Evolutionary conservation across 306 rosid genomes (phyloP).

Genomic region (Dryas drummondii): DNA sequence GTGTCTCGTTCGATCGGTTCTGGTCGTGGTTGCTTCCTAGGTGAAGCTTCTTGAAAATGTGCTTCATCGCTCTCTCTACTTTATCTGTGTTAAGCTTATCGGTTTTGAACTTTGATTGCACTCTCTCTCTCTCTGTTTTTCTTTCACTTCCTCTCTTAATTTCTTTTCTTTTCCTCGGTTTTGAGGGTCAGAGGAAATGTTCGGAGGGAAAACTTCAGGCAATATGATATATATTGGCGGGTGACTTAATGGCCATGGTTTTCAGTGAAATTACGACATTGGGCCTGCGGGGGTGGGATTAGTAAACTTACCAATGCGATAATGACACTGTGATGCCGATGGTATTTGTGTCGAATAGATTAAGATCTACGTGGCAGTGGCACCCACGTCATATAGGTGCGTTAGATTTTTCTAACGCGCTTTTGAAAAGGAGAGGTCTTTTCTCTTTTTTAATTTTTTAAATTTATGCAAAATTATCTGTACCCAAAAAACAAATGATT

Average conservation of each 20-base stretch:
- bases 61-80: conserved; percentile 53
- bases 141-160: not conserved
- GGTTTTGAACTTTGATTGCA: not conserved
- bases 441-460: not conserved
- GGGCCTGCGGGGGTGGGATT: conserved; percentile 11
- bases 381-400: not conserved
- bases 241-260: not conserved
- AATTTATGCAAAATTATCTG: too few relatives aligned
- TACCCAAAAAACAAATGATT: too few relatives aligned
- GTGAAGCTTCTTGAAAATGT: conserved; percentile 99
- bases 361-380: conserved; percentile 27
- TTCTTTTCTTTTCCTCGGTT: not conserved
- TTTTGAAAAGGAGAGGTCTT: not conserved
- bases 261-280: conserved; percentile 29
- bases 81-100: not conserved
- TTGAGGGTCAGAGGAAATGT: conserved; percentile 25
- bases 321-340: conserved; percentile 9
- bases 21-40: conserved; percentile 79
- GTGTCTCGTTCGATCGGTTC: conserved; percentile 62
- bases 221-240: conserved; percentile 17
- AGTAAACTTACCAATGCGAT: conserved; percentile 18
- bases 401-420: not conserved
- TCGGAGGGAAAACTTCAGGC: conserved; percentile 52
- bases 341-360: conserved; percentile 17
- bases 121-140: not conserved